A percentile compares a stretch with the other conserved stretches of the same genome.
Conservation (phyloP, 768 basidiomycete species). For the Boletus edulis region DNA sequence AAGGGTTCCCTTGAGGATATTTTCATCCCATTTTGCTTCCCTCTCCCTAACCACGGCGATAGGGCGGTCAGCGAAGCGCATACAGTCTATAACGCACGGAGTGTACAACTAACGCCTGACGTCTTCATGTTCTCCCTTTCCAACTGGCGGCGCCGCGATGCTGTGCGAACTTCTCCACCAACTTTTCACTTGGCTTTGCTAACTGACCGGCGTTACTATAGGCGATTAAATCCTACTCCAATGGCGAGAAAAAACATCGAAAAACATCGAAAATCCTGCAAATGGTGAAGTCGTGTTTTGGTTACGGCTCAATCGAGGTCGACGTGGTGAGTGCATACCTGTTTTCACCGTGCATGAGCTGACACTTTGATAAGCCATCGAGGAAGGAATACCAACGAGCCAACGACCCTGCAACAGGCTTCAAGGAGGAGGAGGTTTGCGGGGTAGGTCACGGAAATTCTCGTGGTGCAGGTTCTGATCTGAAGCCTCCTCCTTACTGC, state of each 20-base stretch:
- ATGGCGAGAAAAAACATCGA: slow-evolving; percentile 10
- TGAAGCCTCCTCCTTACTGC: neutral
- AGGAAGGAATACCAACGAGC: slow-evolving; percentile 14
- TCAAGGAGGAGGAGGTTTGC: slow-evolving; percentile 16
- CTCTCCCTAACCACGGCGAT: neutral
- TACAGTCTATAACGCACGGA: neutral
- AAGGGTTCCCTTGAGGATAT: neutral
- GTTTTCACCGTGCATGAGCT: neutral
- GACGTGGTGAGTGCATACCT: slow-evolving; percentile 11
- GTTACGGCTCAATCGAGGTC: slow-evolving; percentile 8
- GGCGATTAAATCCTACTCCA: neutral
- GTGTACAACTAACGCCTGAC: slow-evolving; percentile 1
- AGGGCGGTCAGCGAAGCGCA: neutral
- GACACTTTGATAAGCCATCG: slow-evolving; percentile 9
- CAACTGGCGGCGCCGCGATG: neutral
- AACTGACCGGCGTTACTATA: neutral
- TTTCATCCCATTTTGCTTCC: neutral
- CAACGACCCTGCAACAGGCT: slow-evolving; percentile 12
- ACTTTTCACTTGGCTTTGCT: neutral
- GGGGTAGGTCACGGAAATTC: slow-evolving; percentile 13
- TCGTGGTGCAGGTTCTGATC: no score
- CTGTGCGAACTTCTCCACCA: neutral
- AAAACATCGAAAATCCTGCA: slow-evolving; percentile 2
- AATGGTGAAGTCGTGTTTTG: slow-evolving; percentile 23
- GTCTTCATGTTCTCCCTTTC: slow-evolving; percentile 7